Evolutionary conservation across 306 rosid genomes (phyloP), one percentile per base, ranked within the genome.

Genomic region (Datisca glomerata): DNA sequence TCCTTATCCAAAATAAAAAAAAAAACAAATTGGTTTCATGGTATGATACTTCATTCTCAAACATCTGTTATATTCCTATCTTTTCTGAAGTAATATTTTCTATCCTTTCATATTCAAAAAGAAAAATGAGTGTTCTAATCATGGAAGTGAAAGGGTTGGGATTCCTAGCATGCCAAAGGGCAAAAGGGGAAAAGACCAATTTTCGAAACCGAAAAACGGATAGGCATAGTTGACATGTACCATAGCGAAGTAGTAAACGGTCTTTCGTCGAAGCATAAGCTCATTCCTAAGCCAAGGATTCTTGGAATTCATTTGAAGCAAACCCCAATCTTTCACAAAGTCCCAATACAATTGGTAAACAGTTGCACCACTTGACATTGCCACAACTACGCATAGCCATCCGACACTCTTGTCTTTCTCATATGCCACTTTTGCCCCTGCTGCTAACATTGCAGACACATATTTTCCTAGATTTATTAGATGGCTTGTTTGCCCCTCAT

Each of bases 281-380:
- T 91, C 98, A 60, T 91, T 80, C 76, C 98, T 80, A 62, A 91
- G 79, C 98, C 94, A 91, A 27, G 92, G 96, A 57, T 91, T 91
- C 66, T 75, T 91, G 69, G 94, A 84, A 60, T 91, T 80, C 60
- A 60, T 49, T 85, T 91, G 94, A 12, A 91, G 94, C 78, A 91
- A 75, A 70, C 98, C 98, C 98, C 98, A 91, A 53, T 91, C 98
- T 64, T 67, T 80, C 47, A 91, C 98, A 80, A 78, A 84, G 73
- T 91, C 98, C 98, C 98, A 91, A 45, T 91, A 91, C 70, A 91
- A 73, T 75, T 91, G 98, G 74, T 91, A 91, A 43, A 80, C 21
- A 47, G 98, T 91, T 57, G 98, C 96, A 18, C 64, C 72, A 75
- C 85, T 91, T 33, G 96, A 91, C 79, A 84, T 71, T 53, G 70